phyloP scores from a whole-genome alignment of 495 filamentous ascomycete species.

The Penicillium canescens region DNA sequence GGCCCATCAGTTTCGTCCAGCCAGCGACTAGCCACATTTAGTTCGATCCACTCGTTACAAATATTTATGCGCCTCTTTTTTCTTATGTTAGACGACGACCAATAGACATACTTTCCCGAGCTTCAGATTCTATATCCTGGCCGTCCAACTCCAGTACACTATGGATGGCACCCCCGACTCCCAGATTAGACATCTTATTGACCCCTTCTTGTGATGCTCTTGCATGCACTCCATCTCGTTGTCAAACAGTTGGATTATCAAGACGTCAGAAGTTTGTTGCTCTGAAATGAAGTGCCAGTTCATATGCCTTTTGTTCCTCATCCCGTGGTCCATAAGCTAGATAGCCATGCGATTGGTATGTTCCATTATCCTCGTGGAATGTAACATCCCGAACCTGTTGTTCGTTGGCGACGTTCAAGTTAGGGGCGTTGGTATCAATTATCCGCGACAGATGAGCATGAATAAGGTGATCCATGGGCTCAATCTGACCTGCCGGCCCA shows the following conservation, averaged over 20 bases:
- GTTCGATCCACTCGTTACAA: too few relatives aligned
- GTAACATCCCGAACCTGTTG: too few relatives aligned
- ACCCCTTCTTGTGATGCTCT: neutral
- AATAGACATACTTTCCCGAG: slow-evolving; percentile 7
- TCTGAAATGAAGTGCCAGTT: slow-evolving; percentile 5
- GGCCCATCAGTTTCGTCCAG: too few relatives aligned
- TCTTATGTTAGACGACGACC: too few relatives aligned
- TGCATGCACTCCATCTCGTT: neutral
- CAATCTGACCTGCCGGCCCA: neutral
- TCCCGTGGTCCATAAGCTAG: neutral
- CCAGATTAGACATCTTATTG: neutral
- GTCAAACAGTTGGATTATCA: slow-evolving; percentile 3
- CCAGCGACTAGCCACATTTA: too few relatives aligned
- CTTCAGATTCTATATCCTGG: neutral
- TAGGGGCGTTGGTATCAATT: too few relatives aligned
- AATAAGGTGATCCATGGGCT: neutral
- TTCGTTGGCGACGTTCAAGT: too few relatives aligned
- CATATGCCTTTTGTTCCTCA: neutral
- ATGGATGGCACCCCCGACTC: neutral
- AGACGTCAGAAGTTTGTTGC: neutral
- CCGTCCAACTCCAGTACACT: neutral
- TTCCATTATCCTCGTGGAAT: too few relatives aligned
- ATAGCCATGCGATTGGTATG: neutral
- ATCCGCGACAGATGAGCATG: too few relatives aligned
- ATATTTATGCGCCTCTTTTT: too few relatives aligned